Percentiles rank a stretch among this genome's conserved stretches.
These are phyloP conservation scores for Spizellomyces sp. DNA, from an alignment of 192 early-diverging fungal genomes.

Conservation along the genomic window DNA sequence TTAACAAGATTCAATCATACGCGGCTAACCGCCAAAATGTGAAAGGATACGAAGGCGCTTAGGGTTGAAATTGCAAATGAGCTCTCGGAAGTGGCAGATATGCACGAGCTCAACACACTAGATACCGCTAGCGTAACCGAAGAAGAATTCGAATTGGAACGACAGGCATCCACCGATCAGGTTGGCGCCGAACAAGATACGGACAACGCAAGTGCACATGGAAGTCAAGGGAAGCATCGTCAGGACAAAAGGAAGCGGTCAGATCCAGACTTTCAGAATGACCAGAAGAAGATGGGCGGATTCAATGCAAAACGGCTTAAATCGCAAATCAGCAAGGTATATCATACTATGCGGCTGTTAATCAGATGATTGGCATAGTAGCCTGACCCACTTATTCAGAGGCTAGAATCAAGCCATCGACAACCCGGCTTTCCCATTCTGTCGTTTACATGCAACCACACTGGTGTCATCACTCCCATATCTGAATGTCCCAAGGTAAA, in stretches of 20 bases:
- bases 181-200: not conserved
- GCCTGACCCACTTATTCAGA: not conserved
- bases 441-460: not conserved
- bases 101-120: not conserved
- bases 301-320: too few species aligned
- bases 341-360: too few species aligned
- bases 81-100: not conserved
- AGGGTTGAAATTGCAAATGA: not conserved
- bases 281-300: too few species aligned
- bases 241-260: too few species aligned
- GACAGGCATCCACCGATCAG: not conserved
- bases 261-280: too few species aligned
- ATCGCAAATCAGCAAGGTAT: too few species aligned
- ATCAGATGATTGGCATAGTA: not conserved
- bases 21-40: not conserved
- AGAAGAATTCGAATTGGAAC: not conserved
- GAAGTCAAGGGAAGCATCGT: too few species aligned
- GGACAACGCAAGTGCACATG: too few species aligned
- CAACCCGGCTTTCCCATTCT: slow-evolving; percentile 9
- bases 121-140: not conserved
- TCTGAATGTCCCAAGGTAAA: not conserved
- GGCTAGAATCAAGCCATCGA: slow-evolving; percentile 10
- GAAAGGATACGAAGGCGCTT: not conserved
- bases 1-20: not conserved
- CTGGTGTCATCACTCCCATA: not conserved